Conservation (phyloP, 2,329 filamentous ascomycete species). For the Rutstroemia sp. region DNA sequence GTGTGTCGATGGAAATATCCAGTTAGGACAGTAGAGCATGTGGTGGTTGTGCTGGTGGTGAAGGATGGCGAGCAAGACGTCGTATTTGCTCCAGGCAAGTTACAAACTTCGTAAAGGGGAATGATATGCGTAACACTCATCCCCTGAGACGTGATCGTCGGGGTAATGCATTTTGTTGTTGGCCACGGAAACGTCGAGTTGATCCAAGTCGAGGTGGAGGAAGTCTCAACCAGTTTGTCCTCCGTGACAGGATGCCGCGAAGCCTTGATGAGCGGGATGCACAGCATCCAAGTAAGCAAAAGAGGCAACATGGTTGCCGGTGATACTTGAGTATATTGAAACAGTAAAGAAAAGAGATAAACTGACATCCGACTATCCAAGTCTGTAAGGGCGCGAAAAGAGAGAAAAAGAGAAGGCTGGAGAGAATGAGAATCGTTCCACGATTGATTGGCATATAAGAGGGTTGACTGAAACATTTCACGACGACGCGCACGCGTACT, state of each 20-base stretch:
- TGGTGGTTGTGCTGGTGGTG: conserved; percentile 12
- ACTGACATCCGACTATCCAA: neutral
- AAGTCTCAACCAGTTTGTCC: neutral
- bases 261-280: neutral
- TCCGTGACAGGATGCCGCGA: neutral
- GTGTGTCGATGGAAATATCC: conserved; percentile 18
- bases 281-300: neutral
- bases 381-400: neutral
- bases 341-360: neutral
- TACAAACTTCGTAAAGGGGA: conserved; percentile 19
- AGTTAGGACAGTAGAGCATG: conserved; percentile 21
- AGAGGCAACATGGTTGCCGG: neutral
- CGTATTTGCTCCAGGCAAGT: conserved; percentile 12
- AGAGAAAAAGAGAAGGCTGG: neutral
- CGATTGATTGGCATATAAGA: neutral
- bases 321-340: neutral
- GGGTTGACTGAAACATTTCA: too few relatives aligned
- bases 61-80: conserved; percentile 17
- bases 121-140: conserved; percentile 17
- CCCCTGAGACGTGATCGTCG: conserved; percentile 12
- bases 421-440: conserved; percentile 2
- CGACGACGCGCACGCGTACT: neutral
- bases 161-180: conserved; percentile 6
- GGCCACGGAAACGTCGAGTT: conserved; percentile 11
- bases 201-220: conserved; percentile 4